A percentile compares a stretch with the other conserved stretches of the same genome.
These are phyloP conservation scores for Amanita rubescens DNA, from an alignment of 768 basidiomycete species.

Conservation along the genomic window DNA sequence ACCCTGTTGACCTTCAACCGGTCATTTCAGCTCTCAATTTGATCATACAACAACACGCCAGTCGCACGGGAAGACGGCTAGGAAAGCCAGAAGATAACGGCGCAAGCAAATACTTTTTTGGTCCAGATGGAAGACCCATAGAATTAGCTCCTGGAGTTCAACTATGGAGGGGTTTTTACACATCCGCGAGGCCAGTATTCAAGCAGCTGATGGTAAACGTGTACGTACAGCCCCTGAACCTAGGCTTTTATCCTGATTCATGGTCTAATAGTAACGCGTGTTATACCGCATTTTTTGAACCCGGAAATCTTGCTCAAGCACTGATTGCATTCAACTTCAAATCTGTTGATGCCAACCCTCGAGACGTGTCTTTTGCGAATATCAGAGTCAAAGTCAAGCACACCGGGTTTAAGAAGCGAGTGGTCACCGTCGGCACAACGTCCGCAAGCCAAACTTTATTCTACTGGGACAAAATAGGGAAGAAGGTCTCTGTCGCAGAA, in stretches of 20 bases:
- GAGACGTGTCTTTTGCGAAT: background rate
- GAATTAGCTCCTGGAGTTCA: conserved; percentile 15
- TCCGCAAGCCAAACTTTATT: conserved; percentile 19
- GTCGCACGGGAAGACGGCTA: conserved; percentile 30
- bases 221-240: background rate
- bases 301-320: background rate
- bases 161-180: conserved; percentile 14
- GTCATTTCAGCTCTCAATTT: conserved; percentile 41
- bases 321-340: background rate
- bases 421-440: background rate
- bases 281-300: background rate
- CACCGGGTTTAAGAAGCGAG: background rate
- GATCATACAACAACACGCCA: conserved; percentile 31
- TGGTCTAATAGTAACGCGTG: background rate
- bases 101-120: conserved; percentile 36
- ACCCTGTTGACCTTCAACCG: conserved; percentile 31
- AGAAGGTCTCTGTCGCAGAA: conserved; percentile 48
- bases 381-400: conserved; percentile 1
- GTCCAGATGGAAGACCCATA: background rate
- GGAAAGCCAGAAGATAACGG: conserved; percentile 16
- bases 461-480: conserved; percentile 28
- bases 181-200: conserved; percentile 22
- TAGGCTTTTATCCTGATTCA: background rate
- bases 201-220: conserved; percentile 24
- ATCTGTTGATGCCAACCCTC: background rate